These are phyloP conservation scores for Ilex asprella DNA, from an alignment of 257 asterid species.

Conservation along the genomic window DNA sequence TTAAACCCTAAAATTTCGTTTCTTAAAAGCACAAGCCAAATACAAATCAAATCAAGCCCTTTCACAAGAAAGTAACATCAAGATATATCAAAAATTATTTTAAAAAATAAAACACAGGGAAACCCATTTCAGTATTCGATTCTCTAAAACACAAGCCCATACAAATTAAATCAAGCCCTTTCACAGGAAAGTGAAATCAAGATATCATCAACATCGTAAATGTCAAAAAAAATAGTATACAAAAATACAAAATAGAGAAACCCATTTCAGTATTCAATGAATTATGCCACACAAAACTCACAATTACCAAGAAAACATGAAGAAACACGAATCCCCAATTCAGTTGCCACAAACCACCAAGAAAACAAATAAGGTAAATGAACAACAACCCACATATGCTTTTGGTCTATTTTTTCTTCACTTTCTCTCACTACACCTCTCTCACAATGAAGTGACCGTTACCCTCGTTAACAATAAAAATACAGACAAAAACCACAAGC, in stretches of 20 bases:
- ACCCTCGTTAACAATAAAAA: constrained; percentile 9
- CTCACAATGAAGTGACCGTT: constrained; percentile 34
- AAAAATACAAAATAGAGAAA: background rate
- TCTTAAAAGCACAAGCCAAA: constrained; percentile 4
- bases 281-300: constrained; percentile 1
- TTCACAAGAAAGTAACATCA: too few species aligned
- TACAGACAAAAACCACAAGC: background rate
- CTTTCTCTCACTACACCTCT: constrained; percentile 11
- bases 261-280: background rate
- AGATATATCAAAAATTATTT: too few species aligned
- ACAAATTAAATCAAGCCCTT: too few species aligned
- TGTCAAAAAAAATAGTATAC: background rate
- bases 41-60: constrained; percentile 2
- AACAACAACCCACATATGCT: background rate
- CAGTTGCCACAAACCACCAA: constrained; percentile 4
- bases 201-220: background rate
- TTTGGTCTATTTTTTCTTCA: constrained; percentile 9
- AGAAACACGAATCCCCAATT: constrained; percentile 6
- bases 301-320: constrained; percentile 5
- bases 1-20: constrained; percentile 14
- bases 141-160: too few species aligned
- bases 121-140: too few species aligned
- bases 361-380: background rate
- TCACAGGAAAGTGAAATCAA: too few species aligned
- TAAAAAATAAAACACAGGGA: too few species aligned